Percentiles rank a stretch among this genome's conserved stretches.
Evolutionary conservation across 805 yeast species (phyloP).

Genomic region (Saccharomycopsis sp.): DNA sequence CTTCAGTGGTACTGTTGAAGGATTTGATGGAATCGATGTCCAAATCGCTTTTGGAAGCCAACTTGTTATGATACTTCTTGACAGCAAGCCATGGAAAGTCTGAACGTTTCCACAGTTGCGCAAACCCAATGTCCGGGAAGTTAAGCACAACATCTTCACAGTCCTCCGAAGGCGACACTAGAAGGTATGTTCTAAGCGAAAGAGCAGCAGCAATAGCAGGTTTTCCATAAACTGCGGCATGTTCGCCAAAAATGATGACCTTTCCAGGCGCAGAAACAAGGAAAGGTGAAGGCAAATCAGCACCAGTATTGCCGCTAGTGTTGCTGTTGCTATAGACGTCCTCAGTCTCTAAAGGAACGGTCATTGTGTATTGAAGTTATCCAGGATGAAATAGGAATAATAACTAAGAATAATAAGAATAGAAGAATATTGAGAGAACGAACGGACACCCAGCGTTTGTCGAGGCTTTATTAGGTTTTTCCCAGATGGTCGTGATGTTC

Average conservation of each 20-base stretch:
- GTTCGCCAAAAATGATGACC: constrained; percentile 93
- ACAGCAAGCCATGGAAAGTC: constrained; percentile 56
- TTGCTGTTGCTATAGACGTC: not conserved
- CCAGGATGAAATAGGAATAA: too few relatives aligned
- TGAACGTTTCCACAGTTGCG: constrained; percentile 52
- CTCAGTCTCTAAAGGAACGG: not conserved
- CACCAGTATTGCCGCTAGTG: not conserved
- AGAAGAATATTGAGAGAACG: not conserved
- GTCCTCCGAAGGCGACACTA: constrained; percentile 44
- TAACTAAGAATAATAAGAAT: too few relatives aligned
- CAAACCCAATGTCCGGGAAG: constrained; percentile 76
- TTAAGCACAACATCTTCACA: constrained; percentile 51
- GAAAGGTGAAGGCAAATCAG: constrained; percentile 39
- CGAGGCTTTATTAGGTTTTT: not conserved
- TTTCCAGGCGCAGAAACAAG: constrained; percentile 93
- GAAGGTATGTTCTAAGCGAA: constrained; percentile 73
- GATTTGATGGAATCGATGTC: constrained; percentile 17
- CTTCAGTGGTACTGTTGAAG: constrained; percentile 37
- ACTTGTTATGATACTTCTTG: constrained; percentile 22
- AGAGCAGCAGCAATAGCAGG: constrained; percentile 75
- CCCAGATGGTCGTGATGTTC: not conserved
- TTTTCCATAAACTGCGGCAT: constrained; percentile 86
- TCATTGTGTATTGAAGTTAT: not conserved
- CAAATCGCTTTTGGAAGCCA: not conserved
- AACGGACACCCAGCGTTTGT: not conserved